Percentiles rank a stretch among this genome's conserved stretches.
Evolutionary conservation across 805 yeast species (phyloP).

Genomic region (Wickerhamomyces subpelliculosus): DNA sequence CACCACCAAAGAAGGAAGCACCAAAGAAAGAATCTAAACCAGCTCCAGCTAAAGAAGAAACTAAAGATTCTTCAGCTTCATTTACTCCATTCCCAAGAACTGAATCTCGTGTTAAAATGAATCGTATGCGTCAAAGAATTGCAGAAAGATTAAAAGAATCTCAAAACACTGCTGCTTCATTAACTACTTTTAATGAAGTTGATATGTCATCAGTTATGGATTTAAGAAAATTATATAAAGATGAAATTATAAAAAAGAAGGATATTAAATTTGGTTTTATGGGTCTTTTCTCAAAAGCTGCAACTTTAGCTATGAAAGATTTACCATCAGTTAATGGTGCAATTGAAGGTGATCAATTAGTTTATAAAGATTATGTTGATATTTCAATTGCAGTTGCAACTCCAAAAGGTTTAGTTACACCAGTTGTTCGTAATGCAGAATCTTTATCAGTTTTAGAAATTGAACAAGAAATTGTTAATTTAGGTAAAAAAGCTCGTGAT

Average conservation of each 20-base stretch:
- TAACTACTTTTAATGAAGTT: constrained; percentile 96
- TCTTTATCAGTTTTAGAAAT: constrained; percentile 80
- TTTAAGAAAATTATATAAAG: constrained; percentile 95
- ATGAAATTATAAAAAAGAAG: constrained; percentile 87
- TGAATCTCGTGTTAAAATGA: constrained; percentile 94
- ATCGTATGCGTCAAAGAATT: constrained; percentile 98
- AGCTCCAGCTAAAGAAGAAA: constrained; percentile 14
- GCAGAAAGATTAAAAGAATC: constrained; percentile 99
- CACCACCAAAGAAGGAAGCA: constrained; percentile 13
- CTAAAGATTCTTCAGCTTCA: constrained; percentile 29
- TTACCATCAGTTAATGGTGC: constrained; percentile 94
- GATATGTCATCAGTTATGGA: constrained; percentile 91
- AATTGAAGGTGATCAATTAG: constrained; percentile 90
- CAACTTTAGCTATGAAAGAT: constrained; percentile 87
- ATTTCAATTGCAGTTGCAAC: constrained; percentile 97
- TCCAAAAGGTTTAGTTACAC: constrained; percentile 98
- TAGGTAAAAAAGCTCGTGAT: constrained; percentile 94
- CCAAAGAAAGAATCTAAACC: constrained; percentile 24
- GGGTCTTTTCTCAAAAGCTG: constrained; percentile 97
- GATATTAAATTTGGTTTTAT: constrained; percentile 96
- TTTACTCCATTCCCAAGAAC: constrained; percentile 62
- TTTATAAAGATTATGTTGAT: constrained; percentile 94
- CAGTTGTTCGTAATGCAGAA: constrained; percentile 96
- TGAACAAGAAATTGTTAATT: constrained; percentile 73
- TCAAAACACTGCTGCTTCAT: constrained; percentile 96